Evolutionary conservation across 495 filamentous ascomycete species (phyloP).

Genomic region (Trichoderma orchidacearum): DNA sequence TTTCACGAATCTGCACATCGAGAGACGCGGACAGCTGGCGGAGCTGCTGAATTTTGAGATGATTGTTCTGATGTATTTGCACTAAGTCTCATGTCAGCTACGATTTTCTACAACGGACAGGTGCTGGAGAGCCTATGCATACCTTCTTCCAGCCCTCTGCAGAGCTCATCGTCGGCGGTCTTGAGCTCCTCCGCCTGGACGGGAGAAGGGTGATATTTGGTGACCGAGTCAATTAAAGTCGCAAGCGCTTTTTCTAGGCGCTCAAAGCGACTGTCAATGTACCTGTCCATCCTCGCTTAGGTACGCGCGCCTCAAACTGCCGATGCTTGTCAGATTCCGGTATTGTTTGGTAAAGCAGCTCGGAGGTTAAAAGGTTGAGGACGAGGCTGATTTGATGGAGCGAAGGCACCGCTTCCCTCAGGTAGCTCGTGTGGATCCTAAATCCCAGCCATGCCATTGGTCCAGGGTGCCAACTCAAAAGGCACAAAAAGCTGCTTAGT

Average conservation of each 20-base stretch:
- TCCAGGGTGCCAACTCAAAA: neutral
- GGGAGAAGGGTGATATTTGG: slow-evolving; percentile 61
- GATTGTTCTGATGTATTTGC: slow-evolving; percentile 52
- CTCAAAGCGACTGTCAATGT: slow-evolving; percentile 47
- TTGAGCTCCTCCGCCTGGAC: slow-evolving; percentile 48
- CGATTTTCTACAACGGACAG: neutral
- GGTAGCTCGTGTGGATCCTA: neutral
- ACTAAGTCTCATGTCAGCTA: slow-evolving; percentile 25
- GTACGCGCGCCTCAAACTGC: too few species aligned
- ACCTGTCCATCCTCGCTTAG: slow-evolving; percentile 49
- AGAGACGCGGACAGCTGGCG: slow-evolving; percentile 42
- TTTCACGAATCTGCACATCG: slow-evolving; percentile 48
- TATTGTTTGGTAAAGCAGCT: too few species aligned
- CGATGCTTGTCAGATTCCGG: too few species aligned
- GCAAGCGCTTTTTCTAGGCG: slow-evolving; percentile 54
- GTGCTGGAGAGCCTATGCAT: slow-evolving; percentile 7
- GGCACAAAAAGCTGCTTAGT: neutral
- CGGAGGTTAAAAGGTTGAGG: neutral
- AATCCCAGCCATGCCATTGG: neutral
- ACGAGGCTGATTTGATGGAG: neutral
- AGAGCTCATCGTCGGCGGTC: slow-evolving; percentile 52
- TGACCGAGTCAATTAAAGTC: slow-evolving; percentile 57
- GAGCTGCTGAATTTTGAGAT: slow-evolving; percentile 47
- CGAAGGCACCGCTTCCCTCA: neutral
- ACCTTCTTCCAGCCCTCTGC: slow-evolving; percentile 44